Evolutionary conservation across 2,329 filamentous ascomycete species (phyloP).

Genomic region (Pseudogymnoascus sp.): DNA sequence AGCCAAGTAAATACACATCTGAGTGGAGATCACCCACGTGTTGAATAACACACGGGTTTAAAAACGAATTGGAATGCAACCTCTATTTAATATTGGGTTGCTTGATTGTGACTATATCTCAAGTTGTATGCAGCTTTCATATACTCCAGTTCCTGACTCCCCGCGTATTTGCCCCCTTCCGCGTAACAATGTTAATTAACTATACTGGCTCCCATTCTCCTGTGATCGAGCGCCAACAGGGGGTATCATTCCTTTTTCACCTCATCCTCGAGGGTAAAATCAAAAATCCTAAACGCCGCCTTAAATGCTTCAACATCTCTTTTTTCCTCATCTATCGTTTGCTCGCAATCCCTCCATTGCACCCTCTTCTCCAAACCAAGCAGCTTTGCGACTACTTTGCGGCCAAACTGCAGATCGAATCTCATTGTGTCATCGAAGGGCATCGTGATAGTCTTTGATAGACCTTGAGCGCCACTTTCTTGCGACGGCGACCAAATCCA

Average conservation of each 20-base stretch:
- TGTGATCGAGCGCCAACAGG: not conserved
- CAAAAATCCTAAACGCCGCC: constrained; percentile 72
- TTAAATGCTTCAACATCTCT: constrained; percentile 73
- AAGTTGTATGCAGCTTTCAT: not conserved
- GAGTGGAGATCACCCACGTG: not conserved
- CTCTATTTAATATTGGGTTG: not conserved
- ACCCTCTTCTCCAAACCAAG: constrained; percentile 69
- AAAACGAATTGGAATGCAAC: not conserved
- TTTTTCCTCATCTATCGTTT: constrained; percentile 69
- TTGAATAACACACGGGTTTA: not conserved
- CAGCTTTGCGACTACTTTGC: constrained; percentile 81
- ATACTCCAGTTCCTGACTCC: not conserved
- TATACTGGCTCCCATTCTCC: not conserved
- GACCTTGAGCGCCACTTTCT: constrained; percentile 34
- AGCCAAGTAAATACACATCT: not conserved
- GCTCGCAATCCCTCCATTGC: constrained; percentile 77
- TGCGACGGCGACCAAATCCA: constrained; percentile 59
- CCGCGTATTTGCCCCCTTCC: not conserved
- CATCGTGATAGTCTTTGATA: constrained; percentile 64
- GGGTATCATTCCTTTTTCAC: constrained; percentile 6
- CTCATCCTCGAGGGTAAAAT: constrained; percentile 46
- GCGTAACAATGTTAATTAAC: not conserved
- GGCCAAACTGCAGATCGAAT: constrained; percentile 87
- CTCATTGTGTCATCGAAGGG: constrained; percentile 61
- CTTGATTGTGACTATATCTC: not conserved